Percentiles rank a stretch among this genome's conserved stretches.
Conservation (phyloP, 2,329 filamentous ascomycete species). For the Sporothrix dimorphospora region DNA sequence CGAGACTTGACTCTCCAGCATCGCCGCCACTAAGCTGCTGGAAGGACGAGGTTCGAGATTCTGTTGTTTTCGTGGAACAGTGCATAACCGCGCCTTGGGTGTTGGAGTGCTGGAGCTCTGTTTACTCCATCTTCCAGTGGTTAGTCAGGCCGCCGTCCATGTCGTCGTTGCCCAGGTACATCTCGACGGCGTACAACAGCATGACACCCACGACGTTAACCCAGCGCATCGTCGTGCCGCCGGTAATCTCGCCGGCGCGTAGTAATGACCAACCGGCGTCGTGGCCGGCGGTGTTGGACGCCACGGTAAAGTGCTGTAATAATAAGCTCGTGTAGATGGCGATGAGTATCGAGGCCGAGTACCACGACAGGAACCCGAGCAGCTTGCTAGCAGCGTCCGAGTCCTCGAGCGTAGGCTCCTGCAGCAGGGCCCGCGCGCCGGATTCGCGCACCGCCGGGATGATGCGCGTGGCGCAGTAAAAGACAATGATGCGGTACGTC, state of each 20-base stretch:
- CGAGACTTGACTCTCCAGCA: background rate
- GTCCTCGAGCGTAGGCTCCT: slow-evolving; percentile 85
- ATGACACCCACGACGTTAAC: slow-evolving; percentile 89
- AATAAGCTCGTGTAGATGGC: slow-evolving; percentile 94
- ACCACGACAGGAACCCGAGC: slow-evolving; percentile 85
- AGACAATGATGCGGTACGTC: slow-evolving; percentile 89
- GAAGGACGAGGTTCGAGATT: no score
- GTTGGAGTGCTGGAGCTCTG: background rate
- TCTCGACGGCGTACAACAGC: slow-evolving; percentile 84
- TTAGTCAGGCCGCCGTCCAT: slow-evolving; percentile 71
- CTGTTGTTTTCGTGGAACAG: background rate
- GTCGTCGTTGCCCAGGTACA: slow-evolving; percentile 83
- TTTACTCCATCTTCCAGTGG: slow-evolving; percentile 85
- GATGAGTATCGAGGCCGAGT: slow-evolving; percentile 91
- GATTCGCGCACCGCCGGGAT: slow-evolving; percentile 91
- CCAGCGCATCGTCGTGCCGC: slow-evolving; percentile 91
- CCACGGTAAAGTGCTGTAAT: slow-evolving; percentile 84
- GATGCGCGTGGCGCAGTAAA: slow-evolving; percentile 93
- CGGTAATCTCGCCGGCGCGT: slow-evolving; percentile 72
- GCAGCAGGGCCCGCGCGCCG: slow-evolving; percentile 78
- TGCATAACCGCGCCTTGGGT: no score
- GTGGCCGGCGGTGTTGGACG: slow-evolving; percentile 64
- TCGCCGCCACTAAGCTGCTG: background rate
- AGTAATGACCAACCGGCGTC: slow-evolving; percentile 75
- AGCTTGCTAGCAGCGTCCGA: slow-evolving; percentile 79